Conservation (phyloP, 176 grass and related monocot genomes). For the Oryza rufipogon region DNA sequence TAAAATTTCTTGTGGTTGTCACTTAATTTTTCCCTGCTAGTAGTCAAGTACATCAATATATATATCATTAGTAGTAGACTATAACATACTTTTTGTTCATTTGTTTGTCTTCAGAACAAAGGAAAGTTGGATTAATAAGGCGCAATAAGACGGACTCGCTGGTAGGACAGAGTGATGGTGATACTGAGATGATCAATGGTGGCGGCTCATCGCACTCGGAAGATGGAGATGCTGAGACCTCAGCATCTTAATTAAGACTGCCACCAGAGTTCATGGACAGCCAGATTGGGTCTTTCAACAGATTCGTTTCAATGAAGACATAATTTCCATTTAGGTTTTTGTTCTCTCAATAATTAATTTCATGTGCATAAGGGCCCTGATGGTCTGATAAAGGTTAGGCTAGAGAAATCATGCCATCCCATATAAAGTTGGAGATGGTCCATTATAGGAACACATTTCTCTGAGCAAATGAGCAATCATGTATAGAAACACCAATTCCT, state of each 20-base stretch:
- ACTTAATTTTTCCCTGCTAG: not conserved
- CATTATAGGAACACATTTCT: constrained; percentile 47
- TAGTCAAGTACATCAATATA: constrained; percentile 4
- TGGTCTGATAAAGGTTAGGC: constrained; percentile 53
- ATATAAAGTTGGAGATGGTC: constrained; percentile 48
- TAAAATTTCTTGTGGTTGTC: not conserved
- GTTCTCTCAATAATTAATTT: constrained; percentile 47
- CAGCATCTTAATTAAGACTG: constrained; percentile 55
- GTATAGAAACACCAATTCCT: constrained; percentile 35
- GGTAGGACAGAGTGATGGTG: constrained; percentile 54
- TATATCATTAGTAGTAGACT: no score
- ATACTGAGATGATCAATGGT: constrained; percentile 53
- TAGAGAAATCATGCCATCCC: constrained; percentile 52
- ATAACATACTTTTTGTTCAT: constrained; percentile 24
- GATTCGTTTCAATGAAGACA: constrained; percentile 36
- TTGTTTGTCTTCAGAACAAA: constrained; percentile 63
- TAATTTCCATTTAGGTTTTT: constrained; percentile 48
- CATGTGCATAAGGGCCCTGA: constrained; percentile 55
- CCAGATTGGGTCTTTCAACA: constrained; percentile 22
- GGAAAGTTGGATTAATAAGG: constrained; percentile 56
- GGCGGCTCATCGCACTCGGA: constrained; percentile 72
- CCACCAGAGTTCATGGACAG: constrained; percentile 18
- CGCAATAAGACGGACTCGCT: constrained; percentile 54
- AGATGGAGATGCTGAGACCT: constrained; percentile 63
- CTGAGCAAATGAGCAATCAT: constrained; percentile 31